Conservation (phyloP, 495 filamentous ascomycete species). For the Zalerion maritima region DNA sequence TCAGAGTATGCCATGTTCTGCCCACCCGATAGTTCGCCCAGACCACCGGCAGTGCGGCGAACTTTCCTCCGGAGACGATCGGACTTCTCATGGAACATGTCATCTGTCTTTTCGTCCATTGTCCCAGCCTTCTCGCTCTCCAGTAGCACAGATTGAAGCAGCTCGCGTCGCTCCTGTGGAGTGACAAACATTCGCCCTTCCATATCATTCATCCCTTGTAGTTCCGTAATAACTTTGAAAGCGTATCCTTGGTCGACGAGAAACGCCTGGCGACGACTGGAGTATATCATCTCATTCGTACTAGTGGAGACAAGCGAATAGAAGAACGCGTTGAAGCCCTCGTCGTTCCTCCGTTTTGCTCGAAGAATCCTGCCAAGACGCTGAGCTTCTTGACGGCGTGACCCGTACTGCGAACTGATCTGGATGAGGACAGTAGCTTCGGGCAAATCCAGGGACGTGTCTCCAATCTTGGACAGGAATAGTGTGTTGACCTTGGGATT, state of each 20-base stretch:
- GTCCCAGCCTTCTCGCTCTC: constrained; percentile 70
- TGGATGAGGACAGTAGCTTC: constrained; percentile 97
- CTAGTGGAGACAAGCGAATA: constrained; percentile 96
- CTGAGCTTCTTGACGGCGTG: constrained; percentile 92
- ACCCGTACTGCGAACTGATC: constrained; percentile 96
- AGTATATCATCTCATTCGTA: constrained; percentile 97
- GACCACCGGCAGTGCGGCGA: constrained; percentile 66
- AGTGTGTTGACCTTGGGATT: constrained; percentile 89
- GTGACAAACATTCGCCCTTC: constrained; percentile 69
- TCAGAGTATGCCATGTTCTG: constrained; percentile 97
- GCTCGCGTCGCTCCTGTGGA: constrained; percentile 68
- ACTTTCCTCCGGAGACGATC: constrained; percentile 30
- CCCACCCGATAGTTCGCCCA: constrained; percentile 75
- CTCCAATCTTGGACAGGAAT: constrained; percentile 95
- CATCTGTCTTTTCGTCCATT: constrained; percentile 67
- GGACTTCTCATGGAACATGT: constrained; percentile 55
- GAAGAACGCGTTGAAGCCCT: constrained; percentile 99
- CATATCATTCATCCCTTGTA: constrained; percentile 78
- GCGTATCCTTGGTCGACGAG: constrained; percentile 97
- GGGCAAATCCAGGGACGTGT: constrained; percentile 91
- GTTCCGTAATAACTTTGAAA: constrained; percentile 96
- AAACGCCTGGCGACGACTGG: constrained; percentile 92
- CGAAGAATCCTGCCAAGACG: constrained; percentile 87
- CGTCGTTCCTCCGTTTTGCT: constrained; percentile 92
- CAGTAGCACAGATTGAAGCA: constrained; percentile 82